Percentiles rank a stretch among this genome's conserved stretches.
Conservation (phyloP, 768 basidiomycete genomes). For the Austroboletus festivus region DNA sequence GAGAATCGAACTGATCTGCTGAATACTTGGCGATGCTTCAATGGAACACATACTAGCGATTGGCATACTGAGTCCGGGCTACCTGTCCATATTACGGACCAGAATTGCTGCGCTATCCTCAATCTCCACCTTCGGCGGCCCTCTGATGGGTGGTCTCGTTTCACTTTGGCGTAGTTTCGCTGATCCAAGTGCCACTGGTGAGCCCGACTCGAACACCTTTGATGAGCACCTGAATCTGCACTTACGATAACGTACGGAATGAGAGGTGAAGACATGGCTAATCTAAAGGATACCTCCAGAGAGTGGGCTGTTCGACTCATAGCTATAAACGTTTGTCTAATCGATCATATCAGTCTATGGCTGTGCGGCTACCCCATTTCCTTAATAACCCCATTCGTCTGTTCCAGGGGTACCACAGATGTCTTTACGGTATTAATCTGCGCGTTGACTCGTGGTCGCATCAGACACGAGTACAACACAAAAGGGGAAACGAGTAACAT, state of each 20-base stretch:
- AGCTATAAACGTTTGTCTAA: too few species aligned
- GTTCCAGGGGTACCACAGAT: too few species aligned
- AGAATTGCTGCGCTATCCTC: conserved; percentile 51
- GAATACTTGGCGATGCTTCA: background rate
- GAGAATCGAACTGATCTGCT: conserved; percentile 8
- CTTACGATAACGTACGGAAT: conserved; percentile 20
- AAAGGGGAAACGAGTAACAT: too few species aligned
- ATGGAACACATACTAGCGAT: background rate
- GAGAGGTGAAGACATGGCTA: conserved; percentile 21
- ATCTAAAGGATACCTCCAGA: background rate
- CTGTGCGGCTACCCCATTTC: too few species aligned
- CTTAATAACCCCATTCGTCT: too few species aligned
- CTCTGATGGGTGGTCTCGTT: conserved; percentile 45
- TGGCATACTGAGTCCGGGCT: conserved; percentile 9
- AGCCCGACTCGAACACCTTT: conserved; percentile 1
- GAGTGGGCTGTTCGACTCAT: too few species aligned
- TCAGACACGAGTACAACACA: too few species aligned
- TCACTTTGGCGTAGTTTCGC: conserved; percentile 44
- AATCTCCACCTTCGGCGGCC: conserved; percentile 58
- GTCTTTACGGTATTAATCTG: too few species aligned
- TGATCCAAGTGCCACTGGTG: conserved; percentile 20
- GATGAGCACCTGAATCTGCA: background rate
- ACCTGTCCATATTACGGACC: conserved; percentile 30
- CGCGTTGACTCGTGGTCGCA: too few species aligned
- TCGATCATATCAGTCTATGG: too few species aligned